Base-by-base conservation (phyloP, 148 eudicot species). In the Silene latifolia region DNA sequence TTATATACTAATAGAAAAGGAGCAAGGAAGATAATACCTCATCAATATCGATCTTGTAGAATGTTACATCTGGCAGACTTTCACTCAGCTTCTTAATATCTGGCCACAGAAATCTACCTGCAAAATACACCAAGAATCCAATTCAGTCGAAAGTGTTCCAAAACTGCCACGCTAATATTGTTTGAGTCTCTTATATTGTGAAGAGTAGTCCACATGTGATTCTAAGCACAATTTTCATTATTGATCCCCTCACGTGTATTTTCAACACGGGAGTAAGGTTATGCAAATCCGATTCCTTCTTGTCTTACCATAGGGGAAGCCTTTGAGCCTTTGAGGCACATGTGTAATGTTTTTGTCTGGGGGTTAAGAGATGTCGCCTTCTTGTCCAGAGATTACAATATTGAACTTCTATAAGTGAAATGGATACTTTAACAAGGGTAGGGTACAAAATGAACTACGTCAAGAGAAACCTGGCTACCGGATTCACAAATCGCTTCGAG, bases 41-140 rank as follows among this genome's bases (percentile, higher is more conserved):
- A 85, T 94, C 98, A 56, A 90, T 90, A 80, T 94, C 98, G 51
- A 94, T 80, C 84, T 94, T 94, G 82, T 87, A 94, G 64, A 91
- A 86, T 29, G 89, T 90, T 57, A 94, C 93, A 75, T 87, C 83
- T 62, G 90, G 90, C 71, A 87, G 79, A 47, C 81, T 81, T 77
- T 90, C 87, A 81, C 85, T 90, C 82, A 91, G 56, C 63, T 86
- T 75, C 72, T 74, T 29, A 61, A 79, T 80, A 71, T 78, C 77
- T 44, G 84, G 78, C 81, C 81, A 80, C 23, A 76, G 72, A 70
- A 84, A 76, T 78, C 80, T 67, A 74, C 87, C 87, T 84, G 80
- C 46, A 76, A 81, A 69, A 69, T 11, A 57, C n/a, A 15, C 27
- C 54, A 61, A 67, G 67, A 67, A 23, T 25, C 27, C 42, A 44